phyloP scores from a whole-genome alignment of 371 early-diverging fungal genomes.

The Nematocida ausubeli region DNA sequence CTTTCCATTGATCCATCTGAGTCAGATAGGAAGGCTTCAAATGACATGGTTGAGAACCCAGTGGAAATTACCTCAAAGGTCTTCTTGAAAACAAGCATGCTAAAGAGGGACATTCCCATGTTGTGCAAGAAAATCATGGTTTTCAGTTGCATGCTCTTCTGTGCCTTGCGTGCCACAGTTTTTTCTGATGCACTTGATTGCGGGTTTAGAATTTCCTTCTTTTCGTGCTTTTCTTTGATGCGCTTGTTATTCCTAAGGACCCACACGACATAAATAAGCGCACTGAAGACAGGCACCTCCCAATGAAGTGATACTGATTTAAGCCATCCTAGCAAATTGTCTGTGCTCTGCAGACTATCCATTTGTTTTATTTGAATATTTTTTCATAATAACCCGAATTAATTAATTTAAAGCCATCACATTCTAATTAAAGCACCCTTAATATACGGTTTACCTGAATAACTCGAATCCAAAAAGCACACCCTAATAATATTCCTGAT shows the following conservation, averaged over 20 bases:
- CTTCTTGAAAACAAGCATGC: constrained; percentile 52
- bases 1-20: neutral
- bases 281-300: constrained; percentile 47
- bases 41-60: constrained; percentile 9
- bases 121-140: constrained; percentile 54
- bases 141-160: constrained; percentile 3
- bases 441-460: too few species aligned
- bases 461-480: too few species aligned
- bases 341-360: neutral
- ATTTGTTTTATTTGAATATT: constrained; percentile 36
- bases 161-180: neutral
- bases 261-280: constrained; percentile 45
- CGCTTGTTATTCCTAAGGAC: constrained; percentile 36
- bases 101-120: constrained; percentile 51
- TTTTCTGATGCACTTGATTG: neutral
- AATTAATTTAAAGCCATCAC: neutral
- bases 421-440: neutral
- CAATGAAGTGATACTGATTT: constrained; percentile 36
- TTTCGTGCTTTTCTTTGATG: constrained; percentile 20
- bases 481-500: too few species aligned
- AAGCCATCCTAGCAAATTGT: neutral
- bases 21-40: constrained; percentile 47
- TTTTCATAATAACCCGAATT: neutral
- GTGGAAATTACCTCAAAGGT: constrained; percentile 45
- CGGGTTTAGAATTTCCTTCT: neutral